Evolutionary conservation across 164 flowering plant species (phyloP), one percentile per base, ranked within the genome.

Genomic region (Liquidambar formosana): DNA sequence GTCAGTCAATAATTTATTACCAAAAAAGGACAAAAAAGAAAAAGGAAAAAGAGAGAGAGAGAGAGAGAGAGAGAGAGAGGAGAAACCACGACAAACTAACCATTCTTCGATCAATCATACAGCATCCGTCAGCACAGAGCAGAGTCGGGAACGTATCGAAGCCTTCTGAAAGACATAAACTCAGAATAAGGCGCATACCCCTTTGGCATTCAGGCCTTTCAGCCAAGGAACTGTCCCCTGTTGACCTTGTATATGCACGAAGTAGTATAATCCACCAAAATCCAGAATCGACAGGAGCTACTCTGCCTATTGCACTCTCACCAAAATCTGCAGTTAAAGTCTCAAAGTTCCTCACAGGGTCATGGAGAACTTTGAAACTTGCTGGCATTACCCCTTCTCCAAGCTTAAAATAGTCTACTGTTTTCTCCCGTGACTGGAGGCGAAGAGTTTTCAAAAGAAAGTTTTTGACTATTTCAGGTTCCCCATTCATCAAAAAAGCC

Each of bases 221-320:
- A n/a, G 86, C 82, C 79, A 85, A 67, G 48, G 85, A 70, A 8
- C 73, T 26, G 70, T 85, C 89, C 6, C 85, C 84, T 0, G 89
- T 85, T 4, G 84, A 75, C 56, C 78, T 81, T 16, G 87, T 85
- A 49, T 85, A 85, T 4, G 89, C 86, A 3, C 89, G 82, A 12
- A 85, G 83, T 65, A 85, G 58, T 62, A 85, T 83, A 43, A 85
- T 85, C 89, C 89, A 85, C 89, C 89, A 85, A 63, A 85, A 85
- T n/a, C 89, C 89, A 44, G 89, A 83, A 70, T 85, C 89, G 22
- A 85, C 85, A 4, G 89, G 84, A 44, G 86, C 84, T 19, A 83
- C 84, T 71, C 86, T 72, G 56, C 86, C 86, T 46, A 83, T 83
- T 61, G 84, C 84, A 62, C 81, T 78, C 72, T 79, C 86, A 12